Evolutionary conservation across 768 basidiomycete species (phyloP), one percentile per base, ranked within the genome.

Genomic region (Tephrocybe sp.): DNA sequence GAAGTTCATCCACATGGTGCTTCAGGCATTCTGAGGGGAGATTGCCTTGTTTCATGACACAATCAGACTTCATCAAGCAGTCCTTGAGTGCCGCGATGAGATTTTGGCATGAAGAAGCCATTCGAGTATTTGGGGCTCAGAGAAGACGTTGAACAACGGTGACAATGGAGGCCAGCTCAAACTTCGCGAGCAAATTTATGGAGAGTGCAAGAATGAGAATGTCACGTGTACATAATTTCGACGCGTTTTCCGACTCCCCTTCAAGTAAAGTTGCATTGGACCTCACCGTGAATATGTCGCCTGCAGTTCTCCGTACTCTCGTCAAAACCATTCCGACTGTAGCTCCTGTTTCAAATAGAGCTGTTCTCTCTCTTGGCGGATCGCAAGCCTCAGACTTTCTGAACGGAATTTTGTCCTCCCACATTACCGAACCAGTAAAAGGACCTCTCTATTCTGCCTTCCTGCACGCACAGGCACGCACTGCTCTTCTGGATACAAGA

Each of bases 11-110:
- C 19, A 67, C 70, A 66, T 94, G 88, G 22, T 88, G 62, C 58
- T 78, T 82, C 41, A 95, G 76, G 67, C 93, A 95, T 25, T 90
- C 87, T 0, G 91, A 92, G 6, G 93, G 93, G n/a, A 88, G 73
- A 46, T 74, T 69, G 2, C 85, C 82, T 25, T 91, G 74, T 62
- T 88, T 89, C 19, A 87, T 65, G 42, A 95, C 93, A 63, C 93
- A 95, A 61, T 94, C 91, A 0, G 91, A 90, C 59, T 78, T 80
- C 61, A 94, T 75, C 4, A 95, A 67, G 59, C 93, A 95, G 51
- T 87, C 80, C 59, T 90, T 93, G 61, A 95, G 78, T 29, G 90
- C 88, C 23, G 70, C 74, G 41, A 92, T 71, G 50, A 95, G 73
- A 43, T 80, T 80, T 57, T 88, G 79, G 65, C 92, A 94, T 39